Percentiles rank a stretch among this genome's conserved stretches.
Conservation (phyloP, 2,329 filamentous ascomycete species). For the Aspergillus awamori region DNA sequence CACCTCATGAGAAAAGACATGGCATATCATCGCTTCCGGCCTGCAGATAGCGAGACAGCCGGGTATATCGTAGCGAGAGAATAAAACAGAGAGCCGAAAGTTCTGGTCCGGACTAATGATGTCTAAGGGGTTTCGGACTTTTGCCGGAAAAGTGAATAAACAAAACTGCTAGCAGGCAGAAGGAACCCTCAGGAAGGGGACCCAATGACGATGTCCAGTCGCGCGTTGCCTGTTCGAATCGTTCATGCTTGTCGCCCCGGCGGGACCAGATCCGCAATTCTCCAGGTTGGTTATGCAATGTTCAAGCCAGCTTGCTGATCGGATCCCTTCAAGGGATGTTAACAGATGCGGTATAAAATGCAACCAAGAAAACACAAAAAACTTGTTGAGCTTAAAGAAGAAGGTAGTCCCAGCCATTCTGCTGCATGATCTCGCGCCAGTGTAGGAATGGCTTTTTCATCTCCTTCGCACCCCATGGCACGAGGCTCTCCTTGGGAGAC, state of each 20-base stretch:
- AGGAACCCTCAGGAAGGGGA: not conserved
- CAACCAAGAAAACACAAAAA: slow-evolving; percentile 17
- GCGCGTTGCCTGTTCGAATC: not conserved
- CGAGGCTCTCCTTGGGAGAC: slow-evolving; percentile 17
- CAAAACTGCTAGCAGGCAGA: not conserved
- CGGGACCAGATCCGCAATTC: not conserved
- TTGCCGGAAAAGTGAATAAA: not conserved
- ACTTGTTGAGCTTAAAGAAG: slow-evolving; percentile 66
- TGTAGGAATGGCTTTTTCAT: slow-evolving; percentile 67
- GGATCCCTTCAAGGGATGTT: slow-evolving; percentile 25
- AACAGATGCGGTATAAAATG: slow-evolving; percentile 17
- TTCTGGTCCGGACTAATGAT: not conserved
- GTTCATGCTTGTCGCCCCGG: not conserved
- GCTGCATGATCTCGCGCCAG: slow-evolving; percentile 93
- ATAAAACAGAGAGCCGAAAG: not conserved
- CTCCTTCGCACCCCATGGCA: slow-evolving; percentile 21
- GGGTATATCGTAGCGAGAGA: not conserved
- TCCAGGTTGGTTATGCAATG: slow-evolving; percentile 15
- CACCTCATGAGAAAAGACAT: slow-evolving; percentile 6
- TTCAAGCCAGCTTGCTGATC: slow-evolving; percentile 24
- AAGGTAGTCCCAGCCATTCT: slow-evolving; percentile 89
- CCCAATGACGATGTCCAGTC: not conserved
- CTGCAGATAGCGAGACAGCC: not conserved
- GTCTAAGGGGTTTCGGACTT: not conserved
- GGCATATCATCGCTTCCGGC: not conserved